These are phyloP conservation scores for Botryobasidium botryosum DNA, from an alignment of 768 basidiomycete species.

Conservation along the genomic window DNA sequence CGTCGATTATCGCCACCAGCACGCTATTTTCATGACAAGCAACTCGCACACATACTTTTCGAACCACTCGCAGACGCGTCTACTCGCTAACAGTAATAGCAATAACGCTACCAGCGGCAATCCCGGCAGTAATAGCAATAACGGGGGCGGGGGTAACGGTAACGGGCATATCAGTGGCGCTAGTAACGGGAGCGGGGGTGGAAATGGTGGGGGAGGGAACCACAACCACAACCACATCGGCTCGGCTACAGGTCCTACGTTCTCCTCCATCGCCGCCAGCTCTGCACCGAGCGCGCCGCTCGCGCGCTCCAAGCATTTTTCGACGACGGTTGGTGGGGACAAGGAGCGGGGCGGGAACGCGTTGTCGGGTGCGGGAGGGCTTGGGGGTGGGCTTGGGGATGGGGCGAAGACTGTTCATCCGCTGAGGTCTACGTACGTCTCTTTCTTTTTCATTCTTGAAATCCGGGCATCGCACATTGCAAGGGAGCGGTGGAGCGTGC, in stretches of 20 bases:
- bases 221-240: too few relatives aligned
- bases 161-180: not conserved
- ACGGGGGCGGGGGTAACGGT: not conserved
- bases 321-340: not conserved
- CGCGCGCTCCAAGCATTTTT: not conserved
- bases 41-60: slow-evolving; percentile 3
- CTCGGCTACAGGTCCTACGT: too few relatives aligned
- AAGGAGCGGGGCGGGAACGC: not conserved
- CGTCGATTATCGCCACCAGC: too few relatives aligned
- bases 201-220: too few relatives aligned
- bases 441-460: not conserved
- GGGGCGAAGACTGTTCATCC: slow-evolving; percentile 5
- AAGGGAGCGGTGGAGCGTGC: too few relatives aligned
- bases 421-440: slow-evolving; percentile 9
- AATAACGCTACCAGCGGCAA: not conserved
- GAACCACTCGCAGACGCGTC: slow-evolving; percentile 2
- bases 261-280: too few relatives aligned
- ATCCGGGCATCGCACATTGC: not conserved
- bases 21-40: too few relatives aligned
- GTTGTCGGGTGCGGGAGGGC: not conserved
- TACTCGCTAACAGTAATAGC: too few relatives aligned
- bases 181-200: not conserved
- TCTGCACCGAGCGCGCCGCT: not conserved
- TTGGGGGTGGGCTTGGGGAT: not conserved
- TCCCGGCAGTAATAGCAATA: not conserved